These are phyloP conservation scores for Odontarrhena argentea DNA, from an alignment of 345 rosid species.

Conservation along the genomic window DNA sequence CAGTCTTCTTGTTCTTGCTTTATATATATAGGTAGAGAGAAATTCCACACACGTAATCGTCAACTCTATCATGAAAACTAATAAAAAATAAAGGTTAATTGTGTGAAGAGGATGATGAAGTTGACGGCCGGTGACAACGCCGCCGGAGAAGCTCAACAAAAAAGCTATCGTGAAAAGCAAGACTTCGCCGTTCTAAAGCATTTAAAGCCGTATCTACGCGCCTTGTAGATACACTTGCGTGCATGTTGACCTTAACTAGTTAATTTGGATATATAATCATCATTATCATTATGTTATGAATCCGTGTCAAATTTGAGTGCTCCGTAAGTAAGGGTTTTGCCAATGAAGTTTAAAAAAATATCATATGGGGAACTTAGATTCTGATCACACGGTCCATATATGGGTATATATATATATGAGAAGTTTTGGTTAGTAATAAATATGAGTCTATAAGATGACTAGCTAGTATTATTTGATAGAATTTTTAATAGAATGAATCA, in stretches of 20 bases:
- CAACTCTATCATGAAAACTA: conserved; percentile 19
- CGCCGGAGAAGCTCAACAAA: conserved; percentile 55
- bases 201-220: conserved; percentile 30
- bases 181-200: conserved; percentile 31
- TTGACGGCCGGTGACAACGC: conserved; percentile 91
- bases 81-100: conserved; percentile 11
- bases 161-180: conserved; percentile 70
- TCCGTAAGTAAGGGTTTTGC: conserved; percentile 27
- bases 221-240: conserved; percentile 7
- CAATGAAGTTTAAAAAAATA: not conserved
- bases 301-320: conserved; percentile 27
- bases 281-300: conserved; percentile 15
- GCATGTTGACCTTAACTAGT: conserved; percentile 19
- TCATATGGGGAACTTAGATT: conserved; percentile 14
- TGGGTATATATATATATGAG: conserved; percentile 7
- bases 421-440: conserved; percentile 15
- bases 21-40: conserved; percentile 16
- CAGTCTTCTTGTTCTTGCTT: conserved; percentile 22
- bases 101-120: conserved; percentile 42
- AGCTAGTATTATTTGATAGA: not conserved
- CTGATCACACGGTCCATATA: conserved; percentile 27
- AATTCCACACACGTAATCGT: conserved; percentile 18
- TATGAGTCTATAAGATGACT: not conserved
- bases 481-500: not conserved
- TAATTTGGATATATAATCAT: conserved; percentile 13